Conservation (phyloP, 129 eudicot genomes). For the Flaveria linearis region DNA sequence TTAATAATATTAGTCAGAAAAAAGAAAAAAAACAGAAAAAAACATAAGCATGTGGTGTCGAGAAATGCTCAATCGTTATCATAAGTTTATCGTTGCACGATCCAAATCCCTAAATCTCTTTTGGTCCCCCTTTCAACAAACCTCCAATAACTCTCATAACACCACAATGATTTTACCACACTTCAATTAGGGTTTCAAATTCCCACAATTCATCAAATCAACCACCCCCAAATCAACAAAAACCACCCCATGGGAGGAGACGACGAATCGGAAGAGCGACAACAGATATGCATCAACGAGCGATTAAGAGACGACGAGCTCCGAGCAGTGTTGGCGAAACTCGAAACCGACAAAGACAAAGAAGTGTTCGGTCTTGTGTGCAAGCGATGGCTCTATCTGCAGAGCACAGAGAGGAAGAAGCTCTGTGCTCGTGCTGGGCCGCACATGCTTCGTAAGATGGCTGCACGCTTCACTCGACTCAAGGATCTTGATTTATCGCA, state of each 20-base stretch:
- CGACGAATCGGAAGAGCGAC: not conserved
- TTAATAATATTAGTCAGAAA: too few species aligned
- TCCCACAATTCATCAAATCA: conserved; percentile 4
- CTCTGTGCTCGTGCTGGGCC: conserved; percentile 96
- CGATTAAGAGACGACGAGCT: conserved; percentile 78
- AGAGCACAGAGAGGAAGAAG: conserved; percentile 80
- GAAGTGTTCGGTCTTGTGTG: conserved; percentile 87
- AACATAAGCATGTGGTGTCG: not conserved
- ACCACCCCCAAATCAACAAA: not conserved
- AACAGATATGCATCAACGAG: conserved; percentile 51
- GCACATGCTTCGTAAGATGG: conserved; percentile 79
- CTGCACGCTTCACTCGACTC: conserved; percentile 76
- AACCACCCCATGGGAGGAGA: not conserved
- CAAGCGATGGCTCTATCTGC: conserved; percentile 83
- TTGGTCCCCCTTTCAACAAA: not conserved
- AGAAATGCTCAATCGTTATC: conserved; percentile 18
- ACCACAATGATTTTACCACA: not conserved
- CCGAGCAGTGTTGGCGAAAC: conserved; percentile 46
- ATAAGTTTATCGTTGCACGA: conserved; percentile 12
- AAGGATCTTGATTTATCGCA: conserved; percentile 79
- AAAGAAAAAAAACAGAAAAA: not conserved
- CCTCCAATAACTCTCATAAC: not conserved
- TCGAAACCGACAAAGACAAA: conserved; percentile 71
- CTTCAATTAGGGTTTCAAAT: conserved; percentile 29
- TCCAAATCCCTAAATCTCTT: conserved; percentile 7